Percentiles rank a stretch among this genome's conserved stretches.
Evolutionary conservation across 805 yeast genomes (phyloP).

Genomic region (Sungouiella blattae): DNA sequence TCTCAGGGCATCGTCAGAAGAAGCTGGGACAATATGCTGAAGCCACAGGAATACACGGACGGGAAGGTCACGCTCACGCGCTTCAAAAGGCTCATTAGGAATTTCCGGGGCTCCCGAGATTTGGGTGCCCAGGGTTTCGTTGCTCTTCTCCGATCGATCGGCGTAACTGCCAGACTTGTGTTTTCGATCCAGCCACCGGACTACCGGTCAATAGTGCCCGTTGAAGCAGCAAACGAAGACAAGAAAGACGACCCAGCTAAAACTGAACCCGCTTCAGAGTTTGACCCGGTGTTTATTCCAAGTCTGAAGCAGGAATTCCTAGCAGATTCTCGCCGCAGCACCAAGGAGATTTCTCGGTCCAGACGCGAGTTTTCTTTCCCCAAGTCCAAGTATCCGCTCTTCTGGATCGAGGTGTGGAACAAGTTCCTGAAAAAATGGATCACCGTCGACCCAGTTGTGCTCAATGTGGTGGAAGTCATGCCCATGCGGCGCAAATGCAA

Average conservation of each 20-base stretch:
- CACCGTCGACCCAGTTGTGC: constrained; percentile 77
- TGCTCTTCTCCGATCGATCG: constrained; percentile 64
- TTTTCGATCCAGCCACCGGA: constrained; percentile 91
- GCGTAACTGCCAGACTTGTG: constrained; percentile 68
- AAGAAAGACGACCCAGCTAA: background rate
- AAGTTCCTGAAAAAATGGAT: constrained; percentile 68
- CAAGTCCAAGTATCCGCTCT: constrained; percentile 55
- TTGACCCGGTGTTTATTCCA: constrained; percentile 18
- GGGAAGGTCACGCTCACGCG: constrained; percentile 31
- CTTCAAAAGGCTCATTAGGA: constrained; percentile 42
- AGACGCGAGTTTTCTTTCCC: background rate
- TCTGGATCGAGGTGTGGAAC: constrained; percentile 96
- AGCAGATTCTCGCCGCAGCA: background rate
- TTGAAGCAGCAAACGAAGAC: constrained; percentile 4
- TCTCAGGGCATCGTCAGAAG: constrained; percentile 33
- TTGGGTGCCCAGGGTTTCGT: constrained; percentile 86
- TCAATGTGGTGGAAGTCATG: constrained; percentile 59
- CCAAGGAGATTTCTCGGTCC: background rate
- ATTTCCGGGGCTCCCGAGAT: constrained; percentile 69
- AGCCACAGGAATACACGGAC: constrained; percentile 20
- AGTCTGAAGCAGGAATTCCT: constrained; percentile 13
- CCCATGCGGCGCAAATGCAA: constrained; percentile 48
- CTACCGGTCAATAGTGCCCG: constrained; percentile 24
- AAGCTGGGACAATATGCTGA: constrained; percentile 31
- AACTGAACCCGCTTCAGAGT: constrained; percentile 10